Evolutionary conservation across 1,284 basidiomycete species (phyloP).

Genomic region (Leccinum solheimii): DNA sequence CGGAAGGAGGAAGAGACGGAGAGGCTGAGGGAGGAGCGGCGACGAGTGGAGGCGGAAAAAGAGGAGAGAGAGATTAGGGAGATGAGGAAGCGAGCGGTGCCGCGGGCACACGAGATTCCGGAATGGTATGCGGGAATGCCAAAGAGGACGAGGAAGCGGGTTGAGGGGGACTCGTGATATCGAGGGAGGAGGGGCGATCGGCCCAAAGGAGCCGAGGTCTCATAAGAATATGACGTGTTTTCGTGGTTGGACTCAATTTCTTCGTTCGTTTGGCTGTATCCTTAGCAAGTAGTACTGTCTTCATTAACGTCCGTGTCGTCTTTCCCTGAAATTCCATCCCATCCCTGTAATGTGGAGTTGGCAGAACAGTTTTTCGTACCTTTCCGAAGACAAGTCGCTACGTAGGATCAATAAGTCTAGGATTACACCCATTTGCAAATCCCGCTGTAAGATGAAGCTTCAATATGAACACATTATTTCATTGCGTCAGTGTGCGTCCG

Average conservation of each 20-base stretch:
- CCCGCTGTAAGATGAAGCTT: not conserved
- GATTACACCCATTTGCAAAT: not conserved
- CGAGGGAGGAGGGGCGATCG: not conserved
- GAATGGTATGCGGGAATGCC: slow-evolving; percentile 64
- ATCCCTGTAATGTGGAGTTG: not conserved
- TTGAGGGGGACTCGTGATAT: not conserved
- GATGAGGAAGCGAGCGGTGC: slow-evolving; percentile 58
- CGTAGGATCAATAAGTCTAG: not conserved
- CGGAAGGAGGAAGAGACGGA: slow-evolving; percentile 56
- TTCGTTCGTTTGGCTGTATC: not conserved
- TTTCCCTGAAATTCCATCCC: not conserved
- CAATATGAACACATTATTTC: not conserved
- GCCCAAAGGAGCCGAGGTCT: not conserved
- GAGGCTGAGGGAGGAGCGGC: slow-evolving; percentile 42
- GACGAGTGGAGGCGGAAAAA: slow-evolving; percentile 47
- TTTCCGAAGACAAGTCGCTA: not conserved
- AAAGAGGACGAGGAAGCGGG: slow-evolving; percentile 29
- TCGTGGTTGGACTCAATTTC: not conserved
- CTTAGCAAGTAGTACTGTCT: not conserved
- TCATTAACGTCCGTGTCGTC: not conserved
- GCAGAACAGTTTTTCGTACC: not conserved
- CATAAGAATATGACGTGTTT: not conserved
- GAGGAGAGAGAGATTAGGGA: slow-evolving; percentile 59
- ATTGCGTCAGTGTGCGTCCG: not conserved
- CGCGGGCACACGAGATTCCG: slow-evolving; percentile 69